phyloP scores from a whole-genome alignment of 2,329 filamentous ascomycete species.

The Alternaria arborescens region DNA sequence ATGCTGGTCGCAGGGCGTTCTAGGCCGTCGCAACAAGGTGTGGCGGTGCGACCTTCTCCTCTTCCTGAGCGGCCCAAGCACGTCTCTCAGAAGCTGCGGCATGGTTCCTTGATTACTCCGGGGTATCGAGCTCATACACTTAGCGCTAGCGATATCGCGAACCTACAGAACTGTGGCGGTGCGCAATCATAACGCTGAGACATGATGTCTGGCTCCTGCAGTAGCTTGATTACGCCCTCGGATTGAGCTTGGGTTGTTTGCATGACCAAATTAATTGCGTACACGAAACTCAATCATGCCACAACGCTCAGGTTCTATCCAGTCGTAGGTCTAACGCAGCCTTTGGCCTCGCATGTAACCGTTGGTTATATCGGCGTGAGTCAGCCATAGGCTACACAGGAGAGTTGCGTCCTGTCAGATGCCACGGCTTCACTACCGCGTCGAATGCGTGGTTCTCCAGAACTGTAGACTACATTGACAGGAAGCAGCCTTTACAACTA shows the following conservation, averaged over 20 bases:
- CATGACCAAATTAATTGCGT: conserved; percentile 34
- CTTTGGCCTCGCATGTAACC: conserved; percentile 14
- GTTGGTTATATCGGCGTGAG: background rate
- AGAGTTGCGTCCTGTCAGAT: conserved; percentile 5
- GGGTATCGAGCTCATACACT: background rate
- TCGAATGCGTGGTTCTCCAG: background rate
- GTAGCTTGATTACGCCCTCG: conserved; percentile 7
- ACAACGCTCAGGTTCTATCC: conserved; percentile 12
- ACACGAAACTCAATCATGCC: conserved; percentile 24
- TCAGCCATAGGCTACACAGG: conserved; percentile 1
- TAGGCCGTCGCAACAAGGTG: conserved; percentile 29
- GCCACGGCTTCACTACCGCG: conserved; percentile 8
- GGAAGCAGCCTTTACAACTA: conserved; percentile 21
- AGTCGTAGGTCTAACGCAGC: conserved; percentile 26
- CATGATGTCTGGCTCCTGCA: conserved; percentile 12
- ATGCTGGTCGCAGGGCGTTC: conserved; percentile 31
- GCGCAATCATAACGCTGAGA: conserved; percentile 3
- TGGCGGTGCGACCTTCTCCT: conserved; percentile 36
- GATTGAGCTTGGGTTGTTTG: conserved; percentile 4
- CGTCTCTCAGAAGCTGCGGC: conserved; percentile 11
- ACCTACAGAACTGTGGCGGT: conserved; percentile 16
- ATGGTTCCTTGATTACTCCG: background rate
- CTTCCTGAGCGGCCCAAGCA: conserved; percentile 22
- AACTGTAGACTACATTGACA: background rate
- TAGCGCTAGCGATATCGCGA: conserved; percentile 7